These are phyloP conservation scores for Blastobotrys ciferrii DNA, from an alignment of 1,139 yeast species.

Conservation along the genomic window DNA sequence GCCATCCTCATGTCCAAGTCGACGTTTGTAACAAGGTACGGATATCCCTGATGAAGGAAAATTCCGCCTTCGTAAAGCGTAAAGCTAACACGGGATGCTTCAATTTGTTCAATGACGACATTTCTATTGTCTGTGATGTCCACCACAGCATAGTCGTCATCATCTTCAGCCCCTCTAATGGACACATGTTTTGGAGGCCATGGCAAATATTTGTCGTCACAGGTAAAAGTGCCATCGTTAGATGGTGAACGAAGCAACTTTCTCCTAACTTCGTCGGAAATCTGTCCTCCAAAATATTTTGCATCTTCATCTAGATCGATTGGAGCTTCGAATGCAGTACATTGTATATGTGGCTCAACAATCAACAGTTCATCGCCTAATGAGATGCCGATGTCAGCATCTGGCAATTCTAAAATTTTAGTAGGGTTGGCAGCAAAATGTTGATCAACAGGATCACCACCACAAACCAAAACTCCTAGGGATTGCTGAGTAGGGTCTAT, in stretches of 20 bases:
- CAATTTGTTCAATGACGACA: conserved; percentile 83
- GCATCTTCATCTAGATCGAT: conserved; percentile 52
- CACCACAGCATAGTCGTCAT: conserved; percentile 76
- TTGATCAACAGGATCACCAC: conserved; percentile 83
- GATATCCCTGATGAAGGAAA: conserved; percentile 87
- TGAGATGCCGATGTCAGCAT: conserved; percentile 46
- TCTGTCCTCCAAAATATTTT: conserved; percentile 51
- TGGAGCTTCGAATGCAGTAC: conserved; percentile 89
- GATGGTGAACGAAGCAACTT: conserved; percentile 8
- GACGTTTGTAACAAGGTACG: conserved; percentile 82
- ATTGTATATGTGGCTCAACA: conserved; percentile 80
- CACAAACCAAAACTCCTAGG: conserved; percentile 77
- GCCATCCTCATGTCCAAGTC: conserved; percentile 75
- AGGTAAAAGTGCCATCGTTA: conserved; percentile 49
- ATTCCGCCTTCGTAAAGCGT: conserved; percentile 95
- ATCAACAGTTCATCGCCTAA: conserved; percentile 56
- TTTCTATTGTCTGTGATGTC: conserved; percentile 77
- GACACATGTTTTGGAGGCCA: conserved; percentile 76
- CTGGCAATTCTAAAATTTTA: conserved; percentile 50
- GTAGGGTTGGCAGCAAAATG: conserved; percentile 72
- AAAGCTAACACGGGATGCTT: conserved; percentile 82
- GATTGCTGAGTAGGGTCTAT: conserved; percentile 53
- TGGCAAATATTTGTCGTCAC: conserved; percentile 65
- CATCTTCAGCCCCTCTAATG: conserved; percentile 75
- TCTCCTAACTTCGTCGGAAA: conserved; percentile 9